A percentile compares a stretch with the other conserved stretches of the same genome.
Evolutionary conservation across 345 rosid genomes (phyloP).

Genomic region (Hirschfeldia incana): DNA sequence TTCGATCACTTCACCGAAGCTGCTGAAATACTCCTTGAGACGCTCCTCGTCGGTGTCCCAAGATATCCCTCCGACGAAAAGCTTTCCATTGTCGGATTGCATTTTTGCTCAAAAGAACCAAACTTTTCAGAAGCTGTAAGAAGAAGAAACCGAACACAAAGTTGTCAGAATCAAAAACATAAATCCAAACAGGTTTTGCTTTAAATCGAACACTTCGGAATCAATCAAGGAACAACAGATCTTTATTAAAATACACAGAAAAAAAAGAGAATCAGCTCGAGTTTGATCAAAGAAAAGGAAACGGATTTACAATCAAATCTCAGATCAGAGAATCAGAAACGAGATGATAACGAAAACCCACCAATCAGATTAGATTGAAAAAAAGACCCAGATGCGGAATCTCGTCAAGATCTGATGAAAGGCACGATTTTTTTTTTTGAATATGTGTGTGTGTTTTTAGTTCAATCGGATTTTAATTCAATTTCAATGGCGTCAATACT

Average conservation of each 20-base stretch:
- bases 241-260: constrained; percentile 17
- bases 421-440: constrained; percentile 35
- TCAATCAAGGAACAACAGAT: constrained; percentile 56
- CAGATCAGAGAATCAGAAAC: constrained; percentile 49
- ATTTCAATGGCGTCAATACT: constrained; percentile 45
- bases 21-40: constrained; percentile 84
- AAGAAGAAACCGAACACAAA: neutral
- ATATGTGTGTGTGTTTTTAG: neutral
- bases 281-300: constrained; percentile 4
- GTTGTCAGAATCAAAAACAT: constrained; percentile 14
- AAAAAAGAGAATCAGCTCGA: constrained; percentile 23
- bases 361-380: constrained; percentile 46
- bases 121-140: neutral
- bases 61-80: constrained; percentile 96
- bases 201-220: neutral
- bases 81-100: constrained; percentile 92
- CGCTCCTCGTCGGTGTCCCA: constrained; percentile 99
- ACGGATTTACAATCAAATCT: constrained; percentile 27
- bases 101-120: constrained; percentile 43
- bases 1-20: constrained; percentile 90
- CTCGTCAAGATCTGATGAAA: constrained; percentile 80
- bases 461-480: constrained; percentile 38
- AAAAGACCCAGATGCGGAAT: constrained; percentile 68
- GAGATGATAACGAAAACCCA: constrained; percentile 52
- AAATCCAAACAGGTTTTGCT: constrained; percentile 5